Conservation (phyloP, 768 basidiomycete genomes). For the Exsudoporus frostii region DNA sequence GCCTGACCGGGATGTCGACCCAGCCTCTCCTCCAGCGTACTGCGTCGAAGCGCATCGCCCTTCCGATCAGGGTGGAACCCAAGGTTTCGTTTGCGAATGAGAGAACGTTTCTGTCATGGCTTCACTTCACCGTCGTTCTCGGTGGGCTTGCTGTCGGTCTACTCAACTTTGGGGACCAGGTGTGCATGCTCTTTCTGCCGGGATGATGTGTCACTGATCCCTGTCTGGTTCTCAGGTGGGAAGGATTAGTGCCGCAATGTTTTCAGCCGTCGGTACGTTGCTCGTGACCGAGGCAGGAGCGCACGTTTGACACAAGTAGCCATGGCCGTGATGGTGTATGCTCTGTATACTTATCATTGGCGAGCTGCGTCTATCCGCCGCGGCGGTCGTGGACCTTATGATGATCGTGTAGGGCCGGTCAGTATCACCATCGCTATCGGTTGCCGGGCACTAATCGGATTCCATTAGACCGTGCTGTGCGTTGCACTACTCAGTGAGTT, state of each 20-base stretch:
- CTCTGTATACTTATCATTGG: conserved; percentile 94
- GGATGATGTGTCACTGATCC: neutral
- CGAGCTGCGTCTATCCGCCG: conserved; percentile 88
- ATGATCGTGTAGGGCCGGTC: conserved; percentile 93
- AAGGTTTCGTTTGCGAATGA: conserved; percentile 96
- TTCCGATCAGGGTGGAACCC: conserved; percentile 91
- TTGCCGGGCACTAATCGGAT: conserved; percentile 10
- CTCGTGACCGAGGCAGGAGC: neutral
- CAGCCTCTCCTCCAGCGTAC: conserved; percentile 97
- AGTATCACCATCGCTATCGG: conserved; percentile 36
- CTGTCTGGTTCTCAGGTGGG: conserved; percentile 57
- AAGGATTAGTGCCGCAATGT: conserved; percentile 94
- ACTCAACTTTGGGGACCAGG: conserved; percentile 97
- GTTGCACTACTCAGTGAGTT: conserved; percentile 70
- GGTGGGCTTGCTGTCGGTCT: conserved; percentile 95
- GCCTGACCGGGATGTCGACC: conserved; percentile 70
- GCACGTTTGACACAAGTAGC: conserved; percentile 46
- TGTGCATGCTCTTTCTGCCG: conserved; percentile 22
- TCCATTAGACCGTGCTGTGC: conserved; percentile 72
- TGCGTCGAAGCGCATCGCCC: conserved; percentile 89
- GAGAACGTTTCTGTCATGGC: conserved; percentile 96
- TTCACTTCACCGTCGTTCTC: conserved; percentile 96
- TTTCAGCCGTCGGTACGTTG: conserved; percentile 83
- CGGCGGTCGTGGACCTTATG: conserved; percentile 92
- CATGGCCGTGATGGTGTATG: conserved; percentile 96